A percentile compares a stretch with the other conserved stretches of the same genome.
Evolutionary conservation across 768 basidiomycete species (phyloP).

Genomic region (Dacryopinax spathularia): DNA sequence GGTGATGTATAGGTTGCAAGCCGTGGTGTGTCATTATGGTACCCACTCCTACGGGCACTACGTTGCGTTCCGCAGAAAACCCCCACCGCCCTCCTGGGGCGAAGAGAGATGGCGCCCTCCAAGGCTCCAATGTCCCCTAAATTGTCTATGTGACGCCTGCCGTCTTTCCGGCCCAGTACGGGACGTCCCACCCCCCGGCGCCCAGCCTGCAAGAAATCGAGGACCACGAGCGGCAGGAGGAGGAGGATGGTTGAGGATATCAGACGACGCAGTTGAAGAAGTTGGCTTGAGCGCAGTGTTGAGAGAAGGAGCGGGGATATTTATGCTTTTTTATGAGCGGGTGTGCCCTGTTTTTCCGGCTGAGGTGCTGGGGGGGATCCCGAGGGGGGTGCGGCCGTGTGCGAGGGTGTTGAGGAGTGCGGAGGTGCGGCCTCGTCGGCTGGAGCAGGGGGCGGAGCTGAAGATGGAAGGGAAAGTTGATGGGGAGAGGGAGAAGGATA

Average conservation of each 20-base stretch:
- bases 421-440: too few species aligned
- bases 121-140: conserved; percentile 29
- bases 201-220: conserved; percentile 17
- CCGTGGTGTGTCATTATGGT: conserved; percentile 87
- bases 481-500: too few species aligned
- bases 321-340: conserved; percentile 93
- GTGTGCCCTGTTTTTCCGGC: too few species aligned
- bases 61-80: conserved; percentile 77
- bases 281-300: conserved; percentile 62
- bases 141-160: conserved; percentile 37
- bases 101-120: conserved; percentile 30
- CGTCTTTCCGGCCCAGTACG: conserved; percentile 39
- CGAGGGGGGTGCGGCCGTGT: too few species aligned
- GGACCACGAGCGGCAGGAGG: conserved; percentile 18
- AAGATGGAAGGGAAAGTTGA: too few species aligned
- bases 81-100: conserved; percentile 33
- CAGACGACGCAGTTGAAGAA: conserved; percentile 69
- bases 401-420: too few species aligned
- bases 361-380: too few species aligned
- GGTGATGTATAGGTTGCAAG: conserved; percentile 70
- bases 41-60: conserved; percentile 91
- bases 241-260: conserved; percentile 68
- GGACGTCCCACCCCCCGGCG: conserved; percentile 20
- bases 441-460: too few species aligned
- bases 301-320: conserved; percentile 55